phyloP scores from a whole-genome alignment of 2,329 filamentous ascomycete genomes.

The Aspergillus aculeatinus region DNA sequence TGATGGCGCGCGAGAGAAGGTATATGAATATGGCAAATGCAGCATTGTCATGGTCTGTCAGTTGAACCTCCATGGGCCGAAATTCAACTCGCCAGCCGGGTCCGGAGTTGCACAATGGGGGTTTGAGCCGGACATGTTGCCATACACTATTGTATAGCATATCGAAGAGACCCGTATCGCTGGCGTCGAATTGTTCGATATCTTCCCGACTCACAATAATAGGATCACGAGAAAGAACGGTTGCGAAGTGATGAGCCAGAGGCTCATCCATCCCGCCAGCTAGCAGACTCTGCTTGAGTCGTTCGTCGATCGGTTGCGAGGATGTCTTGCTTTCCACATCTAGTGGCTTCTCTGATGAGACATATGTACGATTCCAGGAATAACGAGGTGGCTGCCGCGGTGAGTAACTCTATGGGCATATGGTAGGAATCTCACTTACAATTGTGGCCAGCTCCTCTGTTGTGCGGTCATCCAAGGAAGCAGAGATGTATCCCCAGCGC shows the following conservation, averaged over 20 bases:
- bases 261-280: conserved; percentile 22
- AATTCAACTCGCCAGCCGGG: conserved; percentile 94
- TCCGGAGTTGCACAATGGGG: conserved; percentile 67
- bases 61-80: conserved; percentile 89
- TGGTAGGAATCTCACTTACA: background rate
- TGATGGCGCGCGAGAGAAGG: conserved; percentile 79
- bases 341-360: conserved; percentile 64
- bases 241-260: conserved; percentile 19
- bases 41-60: conserved; percentile 92
- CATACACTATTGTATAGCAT: conserved; percentile 19
- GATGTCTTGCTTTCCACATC: background rate
- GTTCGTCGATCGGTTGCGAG: background rate
- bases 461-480: conserved; percentile 17
- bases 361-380: conserved; percentile 62
- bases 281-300: conserved; percentile 12
- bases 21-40: conserved; percentile 92
- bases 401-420: background rate
- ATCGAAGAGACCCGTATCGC: conserved; percentile 15
- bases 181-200: conserved; percentile 8
- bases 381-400: background rate
- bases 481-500: conserved; percentile 17
- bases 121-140: conserved; percentile 20
- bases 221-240: conserved; percentile 15
- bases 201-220: conserved; percentile 16
- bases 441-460: conserved; percentile 1